Percentiles rank a stretch among this genome's conserved stretches.
Conservation (phyloP, 805 yeast genomes). For the Hyphopichia homilentoma region DNA sequence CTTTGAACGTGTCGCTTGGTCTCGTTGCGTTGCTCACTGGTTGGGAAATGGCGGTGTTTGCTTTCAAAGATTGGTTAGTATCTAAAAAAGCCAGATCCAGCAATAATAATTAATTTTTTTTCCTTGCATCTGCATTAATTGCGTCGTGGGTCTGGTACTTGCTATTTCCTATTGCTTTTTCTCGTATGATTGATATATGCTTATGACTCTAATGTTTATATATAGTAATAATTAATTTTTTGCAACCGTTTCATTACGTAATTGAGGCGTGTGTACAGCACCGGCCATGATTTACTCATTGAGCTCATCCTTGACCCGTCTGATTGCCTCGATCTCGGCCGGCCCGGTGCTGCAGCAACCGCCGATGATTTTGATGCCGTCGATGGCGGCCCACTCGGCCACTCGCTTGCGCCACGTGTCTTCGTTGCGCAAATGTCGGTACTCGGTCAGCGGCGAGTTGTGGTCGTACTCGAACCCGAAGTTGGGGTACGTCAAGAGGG, state of each 20-base stretch:
- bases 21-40: conserved; percentile 75
- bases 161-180: too few relatives aligned
- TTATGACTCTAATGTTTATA: too few relatives aligned
- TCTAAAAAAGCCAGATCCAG: too few relatives aligned
- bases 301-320: too few relatives aligned
- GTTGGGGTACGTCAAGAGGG: conserved; percentile 66
- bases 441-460: conserved; percentile 12
- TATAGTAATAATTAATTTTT: too few relatives aligned
- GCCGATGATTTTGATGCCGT: conserved; percentile 52
- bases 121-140: too few relatives aligned
- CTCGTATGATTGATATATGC: too few relatives aligned
- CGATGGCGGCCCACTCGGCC: conserved; percentile 34
- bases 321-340: conserved; percentile 17
- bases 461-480: conserved; percentile 66
- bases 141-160: too few relatives aligned
- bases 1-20: conserved; percentile 84
- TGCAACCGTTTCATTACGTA: too few relatives aligned
- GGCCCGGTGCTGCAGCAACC: conserved; percentile 78
- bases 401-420: conserved; percentile 38
- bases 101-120: too few relatives aligned
- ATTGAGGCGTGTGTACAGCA: too few relatives aligned
- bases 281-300: too few relatives aligned
- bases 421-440: conserved; percentile 8
- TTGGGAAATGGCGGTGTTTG: conserved; percentile 74
- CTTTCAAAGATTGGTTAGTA: conserved; percentile 52